Base-by-base conservation (phyloP, 2,329 filamentous ascomycete species). In the Teratosphaeria nubilosa region DNA sequence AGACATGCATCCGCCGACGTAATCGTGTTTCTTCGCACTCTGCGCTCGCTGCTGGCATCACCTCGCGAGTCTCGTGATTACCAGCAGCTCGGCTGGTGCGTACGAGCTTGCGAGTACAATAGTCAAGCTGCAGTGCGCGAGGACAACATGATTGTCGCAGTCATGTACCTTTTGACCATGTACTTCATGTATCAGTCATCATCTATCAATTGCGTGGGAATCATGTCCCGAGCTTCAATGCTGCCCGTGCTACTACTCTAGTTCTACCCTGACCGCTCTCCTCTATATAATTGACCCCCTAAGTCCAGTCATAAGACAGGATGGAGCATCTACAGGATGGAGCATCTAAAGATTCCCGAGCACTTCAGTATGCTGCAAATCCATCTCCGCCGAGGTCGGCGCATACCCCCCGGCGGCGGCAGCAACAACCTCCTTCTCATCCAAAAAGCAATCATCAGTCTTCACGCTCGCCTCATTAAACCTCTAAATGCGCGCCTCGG, bases 351-450 rank as follows among this genome's bases (percentile, higher is more conserved):
- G n/a, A 22, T 6, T 22, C 5, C 41, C 41, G 7, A 48, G n/a
- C 41, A 48, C 41, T 16, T 48, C 41, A 48, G 20, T 22, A 20
- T 48, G 41, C 16, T 10, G n/a, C n/a, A 48, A n/a, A 51, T 70
- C 68, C 53, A 63, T 64, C 60, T 70, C 67, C 10, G 66, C 66
- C 6, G 59, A 63, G 6, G 64, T 70, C 6, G 65, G 63, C n/a
- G 57, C 65, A 60, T 70, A 71, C 1, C 69, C 69, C n/a, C 69
- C 69, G 14, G 69, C 66, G 6, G 69, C 66, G 6, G 63, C 68
- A 56, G 66, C 68, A 7, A 69, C 64, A 20, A 65, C 61, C 50
- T 64, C 61, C 57, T 65, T 61, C 57, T 65, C 59, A 53, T 62
- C 58, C 45, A 71, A 52, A 27, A 63, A 70, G 54, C 66, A 69